Evolutionary conservation across 345 rosid genomes (phyloP).

Genomic region (Clarkia xantiana): DNA sequence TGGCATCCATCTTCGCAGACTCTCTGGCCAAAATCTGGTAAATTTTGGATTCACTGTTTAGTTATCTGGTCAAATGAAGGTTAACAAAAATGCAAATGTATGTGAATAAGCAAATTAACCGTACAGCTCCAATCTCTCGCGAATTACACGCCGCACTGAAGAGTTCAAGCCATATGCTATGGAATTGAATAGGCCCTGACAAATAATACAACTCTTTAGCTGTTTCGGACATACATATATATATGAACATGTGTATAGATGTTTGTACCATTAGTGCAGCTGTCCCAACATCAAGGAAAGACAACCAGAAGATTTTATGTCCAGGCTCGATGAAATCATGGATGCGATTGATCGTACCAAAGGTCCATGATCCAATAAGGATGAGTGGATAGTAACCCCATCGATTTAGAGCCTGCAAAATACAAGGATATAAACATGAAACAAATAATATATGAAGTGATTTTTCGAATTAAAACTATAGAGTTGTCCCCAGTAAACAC

Average conservation of each 20-base stretch:
- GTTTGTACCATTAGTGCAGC: conserved; percentile 75
- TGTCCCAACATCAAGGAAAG: conserved; percentile 83
- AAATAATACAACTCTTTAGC: neutral
- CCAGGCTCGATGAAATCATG: conserved; percentile 78
- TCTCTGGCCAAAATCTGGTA: conserved; percentile 61
- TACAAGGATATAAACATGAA: conserved; percentile 6
- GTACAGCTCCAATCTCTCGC: conserved; percentile 80
- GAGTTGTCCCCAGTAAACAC: too few relatives aligned
- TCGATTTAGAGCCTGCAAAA: conserved; percentile 57
- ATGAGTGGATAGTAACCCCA: conserved; percentile 98
- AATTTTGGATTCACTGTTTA: conserved; percentile 9
- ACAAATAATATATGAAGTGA: neutral
- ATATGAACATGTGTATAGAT: neutral
- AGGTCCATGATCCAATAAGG: conserved; percentile 92
- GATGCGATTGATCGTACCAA: conserved; percentile 72
- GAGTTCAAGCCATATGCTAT: conserved; percentile 91
- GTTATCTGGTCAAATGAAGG: neutral
- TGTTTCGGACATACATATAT: neutral
- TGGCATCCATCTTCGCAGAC: conserved; percentile 50
- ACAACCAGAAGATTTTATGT: conserved; percentile 79
- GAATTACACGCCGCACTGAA: conserved; percentile 72
- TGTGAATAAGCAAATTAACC: conserved; percentile 9
- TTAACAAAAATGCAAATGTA: neutral
- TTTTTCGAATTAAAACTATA: too few relatives aligned
- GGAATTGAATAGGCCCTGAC: conserved; percentile 83